phyloP scores from a whole-genome alignment of 345 rosid genomes.

The Aurinia saxatilis region DNA sequence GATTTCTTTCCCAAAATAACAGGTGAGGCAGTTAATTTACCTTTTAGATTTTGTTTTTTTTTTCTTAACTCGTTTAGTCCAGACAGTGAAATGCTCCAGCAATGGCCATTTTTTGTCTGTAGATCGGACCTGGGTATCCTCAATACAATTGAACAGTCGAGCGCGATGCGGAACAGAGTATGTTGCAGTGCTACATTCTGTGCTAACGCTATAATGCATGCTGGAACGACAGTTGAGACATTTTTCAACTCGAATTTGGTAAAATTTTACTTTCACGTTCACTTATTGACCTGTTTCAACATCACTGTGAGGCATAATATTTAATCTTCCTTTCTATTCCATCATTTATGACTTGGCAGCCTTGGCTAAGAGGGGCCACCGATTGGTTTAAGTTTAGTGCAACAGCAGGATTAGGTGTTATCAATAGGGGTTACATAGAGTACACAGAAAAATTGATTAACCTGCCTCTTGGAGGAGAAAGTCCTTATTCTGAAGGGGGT shows the following conservation, averaged over 20 bases:
- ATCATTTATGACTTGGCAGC: constrained; percentile 40
- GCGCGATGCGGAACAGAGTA: constrained; percentile 97
- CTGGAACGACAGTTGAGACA: constrained; percentile 99
- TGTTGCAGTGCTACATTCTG: constrained; percentile 98
- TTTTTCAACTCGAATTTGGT: constrained; percentile 97
- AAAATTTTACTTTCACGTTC: neutral
- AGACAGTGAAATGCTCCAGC: neutral
- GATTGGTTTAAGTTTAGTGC: constrained; percentile 99
- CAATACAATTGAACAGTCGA: constrained; percentile 95
- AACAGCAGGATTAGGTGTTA: constrained; percentile 99
- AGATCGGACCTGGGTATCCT: constrained; percentile 92
- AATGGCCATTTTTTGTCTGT: constrained; percentile 16
- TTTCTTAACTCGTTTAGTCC: neutral
- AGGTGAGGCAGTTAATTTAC: too few relatives aligned
- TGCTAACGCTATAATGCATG: constrained; percentile 99
- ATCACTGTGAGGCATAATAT: constrained; percentile 8
- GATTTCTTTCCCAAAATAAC: too few relatives aligned
- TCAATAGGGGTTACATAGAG: constrained; percentile 95
- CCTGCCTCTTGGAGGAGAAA: too few relatives aligned
- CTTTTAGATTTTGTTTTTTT: too few relatives aligned
- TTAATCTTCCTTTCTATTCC: neutral
- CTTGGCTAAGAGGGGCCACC: constrained; percentile 99
- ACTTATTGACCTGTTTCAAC: neutral
- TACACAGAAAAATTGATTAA: too few relatives aligned
- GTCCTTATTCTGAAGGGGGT: constrained; percentile 97